Evolutionary conservation across 352 stramenopile genomes (phyloP).

Genomic region (Globisporangium viniferum): DNA sequence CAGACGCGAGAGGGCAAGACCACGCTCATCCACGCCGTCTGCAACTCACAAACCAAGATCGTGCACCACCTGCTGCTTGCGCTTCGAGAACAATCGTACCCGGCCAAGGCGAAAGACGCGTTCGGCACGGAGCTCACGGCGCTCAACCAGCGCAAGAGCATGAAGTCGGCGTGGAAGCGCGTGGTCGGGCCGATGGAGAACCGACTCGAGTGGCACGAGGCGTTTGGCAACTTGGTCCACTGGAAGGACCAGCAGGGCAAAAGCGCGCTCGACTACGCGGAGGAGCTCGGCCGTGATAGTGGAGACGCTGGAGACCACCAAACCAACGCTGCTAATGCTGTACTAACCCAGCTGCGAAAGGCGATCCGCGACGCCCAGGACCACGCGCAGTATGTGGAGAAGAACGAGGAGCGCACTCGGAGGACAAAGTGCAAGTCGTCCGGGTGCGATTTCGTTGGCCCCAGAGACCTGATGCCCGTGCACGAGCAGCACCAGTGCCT

Average conservation of each 20-base stretch:
- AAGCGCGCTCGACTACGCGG: slow-evolving; percentile 33
- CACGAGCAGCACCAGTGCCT: slow-evolving; percentile 62
- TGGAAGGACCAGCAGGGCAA: slow-evolving; percentile 31
- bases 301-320: not conserved
- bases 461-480: slow-evolving; percentile 48
- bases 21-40: slow-evolving; percentile 60
- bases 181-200: slow-evolving; percentile 20
- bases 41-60: slow-evolving; percentile 48
- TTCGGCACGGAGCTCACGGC: slow-evolving; percentile 17
- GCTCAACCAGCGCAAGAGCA: slow-evolving; percentile 20
- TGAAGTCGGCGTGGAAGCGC: slow-evolving; percentile 18
- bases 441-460: slow-evolving; percentile 46
- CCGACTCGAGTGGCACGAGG: slow-evolving; percentile 51
- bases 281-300: slow-evolving; percentile 10
- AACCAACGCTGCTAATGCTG: slow-evolving; percentile 10
- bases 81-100: slow-evolving; percentile 36
- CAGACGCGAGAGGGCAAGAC: slow-evolving; percentile 61
- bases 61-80: slow-evolving; percentile 55
- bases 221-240: slow-evolving; percentile 39
- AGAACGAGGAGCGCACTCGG: slow-evolving; percentile 42
- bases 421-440: slow-evolving; percentile 33
- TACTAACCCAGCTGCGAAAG: slow-evolving; percentile 36
- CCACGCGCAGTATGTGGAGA: slow-evolving; percentile 50
- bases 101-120: slow-evolving; percentile 17
- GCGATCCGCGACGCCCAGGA: slow-evolving; percentile 37